Evolutionary conservation across 2,329 filamentous ascomycete genomes (phyloP).

Genomic region (Aspergillus sp.): DNA sequence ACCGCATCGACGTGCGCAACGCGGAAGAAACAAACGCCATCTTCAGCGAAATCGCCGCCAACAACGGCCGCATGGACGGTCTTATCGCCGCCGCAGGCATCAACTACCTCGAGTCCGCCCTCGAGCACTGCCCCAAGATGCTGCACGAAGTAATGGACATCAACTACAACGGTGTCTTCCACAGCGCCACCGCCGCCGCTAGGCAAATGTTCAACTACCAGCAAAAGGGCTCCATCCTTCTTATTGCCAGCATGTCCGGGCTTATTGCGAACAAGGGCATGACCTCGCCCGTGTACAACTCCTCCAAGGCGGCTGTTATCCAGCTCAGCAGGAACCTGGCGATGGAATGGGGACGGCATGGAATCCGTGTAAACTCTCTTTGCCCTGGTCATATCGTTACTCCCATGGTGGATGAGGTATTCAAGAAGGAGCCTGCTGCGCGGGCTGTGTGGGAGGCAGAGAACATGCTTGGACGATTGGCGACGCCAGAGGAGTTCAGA

Average conservation of each 20-base stretch:
- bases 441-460: constrained; percentile 44
- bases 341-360: constrained; percentile 53
- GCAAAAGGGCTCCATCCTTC: constrained; percentile 48
- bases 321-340: constrained; percentile 53
- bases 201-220: constrained; percentile 52
- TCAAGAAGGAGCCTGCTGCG: constrained; percentile 69
- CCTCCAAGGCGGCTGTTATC: constrained; percentile 55
- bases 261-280: constrained; percentile 51
- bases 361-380: constrained; percentile 55
- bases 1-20: constrained; percentile 49
- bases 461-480: constrained; percentile 55
- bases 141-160: constrained; percentile 47
- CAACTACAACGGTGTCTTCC: constrained; percentile 53
- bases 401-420: constrained; percentile 79
- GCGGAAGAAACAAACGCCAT: constrained; percentile 34
- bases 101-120: constrained; percentile 42
- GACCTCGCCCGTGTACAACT: constrained; percentile 49
- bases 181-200: constrained; percentile 48
- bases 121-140: constrained; percentile 43
- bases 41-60: constrained; percentile 35
- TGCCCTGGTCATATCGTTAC: constrained; percentile 57
- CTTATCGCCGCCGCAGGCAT: constrained; percentile 45
- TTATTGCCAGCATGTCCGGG: constrained; percentile 54
- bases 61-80: constrained; percentile 40
- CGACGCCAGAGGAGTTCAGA: constrained; percentile 58